Base-by-base conservation (phyloP, 2,329 filamentous ascomycete species). In the Stachybotrys elegans region DNA sequence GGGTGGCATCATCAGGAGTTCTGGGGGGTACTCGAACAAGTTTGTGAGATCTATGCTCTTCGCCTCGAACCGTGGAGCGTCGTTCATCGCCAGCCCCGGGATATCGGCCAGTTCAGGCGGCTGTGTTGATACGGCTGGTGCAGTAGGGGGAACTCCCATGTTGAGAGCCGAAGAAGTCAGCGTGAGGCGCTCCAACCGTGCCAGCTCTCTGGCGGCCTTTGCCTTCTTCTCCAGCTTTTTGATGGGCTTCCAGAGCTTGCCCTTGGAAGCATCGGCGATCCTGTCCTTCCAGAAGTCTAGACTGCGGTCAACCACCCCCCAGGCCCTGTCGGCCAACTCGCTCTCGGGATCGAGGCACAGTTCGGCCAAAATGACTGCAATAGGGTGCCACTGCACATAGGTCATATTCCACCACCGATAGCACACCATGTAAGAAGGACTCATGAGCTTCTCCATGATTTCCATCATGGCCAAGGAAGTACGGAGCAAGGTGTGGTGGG, bases 311-410 rank as follows among this genome's bases (percentile, higher is more conserved):
- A 79, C 62, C 17, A 71, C 61, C 14, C 45, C 51, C 76, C 76
- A 80, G 1, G 76, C 73, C 41, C 69, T 63, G 5, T 72, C 66
- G 14, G 69, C 73, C 22, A 72, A 56, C 17, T 65, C 63, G 6
- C 71, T 72, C 29, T 63, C 59, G 4, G 71, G 69, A 50, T 72
- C 70, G 4, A 66, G 59, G 52, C 73, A 78, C 19, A 79, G 62
- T 48, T 77, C 74, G 1, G 74, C 74, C 13, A 78, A 57, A 2
- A 71, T 68, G 6, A 78, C 73, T 2, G 75, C 73, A 1, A 79
- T 59, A 7, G 73, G 68, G 49, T 79, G 75, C 76, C 76, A 79
- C 46, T 76, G 75, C 13, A 76, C 69, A 56, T 75, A 78, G 1
- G 63, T 70, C 13, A 65, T 56, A n/a, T 67, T 62, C 66, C 73